phyloP scores from a whole-genome alignment of 2,329 filamentous ascomycete genomes.

The Didymella keratinophila region DNA sequence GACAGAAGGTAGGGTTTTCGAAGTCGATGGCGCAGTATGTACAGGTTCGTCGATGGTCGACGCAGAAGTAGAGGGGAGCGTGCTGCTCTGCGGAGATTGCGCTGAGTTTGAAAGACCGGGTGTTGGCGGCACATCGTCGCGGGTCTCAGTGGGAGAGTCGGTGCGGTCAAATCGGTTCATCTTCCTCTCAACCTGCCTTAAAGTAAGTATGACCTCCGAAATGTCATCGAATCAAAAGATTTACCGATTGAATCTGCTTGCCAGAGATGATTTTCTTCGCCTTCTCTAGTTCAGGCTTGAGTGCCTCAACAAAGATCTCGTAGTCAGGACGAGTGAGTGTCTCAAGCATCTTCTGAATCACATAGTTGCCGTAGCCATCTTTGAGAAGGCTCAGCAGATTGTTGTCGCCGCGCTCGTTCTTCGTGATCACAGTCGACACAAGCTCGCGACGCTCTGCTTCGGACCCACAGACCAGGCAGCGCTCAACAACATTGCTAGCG shows the following conservation, averaged over 20 bases:
- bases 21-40: constrained; percentile 27
- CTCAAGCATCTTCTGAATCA: constrained; percentile 85
- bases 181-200: constrained; percentile 56
- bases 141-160: constrained; percentile 39
- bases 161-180: constrained; percentile 54
- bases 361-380: constrained; percentile 94
- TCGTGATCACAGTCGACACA: constrained; percentile 56
- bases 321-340: constrained; percentile 53
- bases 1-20: constrained; percentile 23
- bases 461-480: constrained; percentile 78
- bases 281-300: constrained; percentile 56
- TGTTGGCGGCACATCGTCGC: constrained; percentile 56
- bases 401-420: constrained; percentile 70
- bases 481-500: constrained; percentile 96
- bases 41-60: constrained; percentile 61
- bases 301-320: constrained; percentile 49
- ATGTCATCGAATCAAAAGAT: not conserved
- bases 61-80: constrained; percentile 68
- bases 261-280: constrained; percentile 52
- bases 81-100: constrained; percentile 73
- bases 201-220: constrained; percentile 12
- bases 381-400: constrained; percentile 81
- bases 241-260: constrained; percentile 55
- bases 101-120: constrained; percentile 74
- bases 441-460: constrained; percentile 74